phyloP scores from a whole-genome alignment of 1,139 yeast genomes.

The Kodamaea fungicola region DNA sequence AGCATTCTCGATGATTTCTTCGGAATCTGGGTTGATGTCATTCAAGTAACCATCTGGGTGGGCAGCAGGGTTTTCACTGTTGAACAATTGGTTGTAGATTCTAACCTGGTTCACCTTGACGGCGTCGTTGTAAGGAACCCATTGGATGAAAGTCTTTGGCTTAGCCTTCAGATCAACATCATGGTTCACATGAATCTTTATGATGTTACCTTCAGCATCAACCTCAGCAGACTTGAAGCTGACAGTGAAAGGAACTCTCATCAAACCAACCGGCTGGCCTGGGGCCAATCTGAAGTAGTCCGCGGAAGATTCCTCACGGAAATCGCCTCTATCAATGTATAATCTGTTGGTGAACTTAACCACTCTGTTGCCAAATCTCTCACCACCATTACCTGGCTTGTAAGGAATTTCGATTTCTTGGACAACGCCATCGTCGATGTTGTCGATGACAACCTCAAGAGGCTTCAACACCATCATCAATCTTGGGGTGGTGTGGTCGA shows the following conservation, averaged over 20 bases:
- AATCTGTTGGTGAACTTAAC: slow-evolving; percentile 74
- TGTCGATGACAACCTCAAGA: slow-evolving; percentile 75
- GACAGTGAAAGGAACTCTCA: slow-evolving; percentile 84
- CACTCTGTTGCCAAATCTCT: slow-evolving; percentile 57
- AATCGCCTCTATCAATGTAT: slow-evolving; percentile 85
- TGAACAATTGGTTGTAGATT: slow-evolving; percentile 82
- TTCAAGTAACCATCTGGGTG: slow-evolving; percentile 85
- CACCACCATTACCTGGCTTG: slow-evolving; percentile 70
- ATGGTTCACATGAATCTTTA: slow-evolving; percentile 74
- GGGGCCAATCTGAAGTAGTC: slow-evolving; percentile 91
- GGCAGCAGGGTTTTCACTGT: slow-evolving; percentile 85
- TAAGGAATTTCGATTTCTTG: slow-evolving; percentile 78
- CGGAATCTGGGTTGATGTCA: slow-evolving; percentile 80
- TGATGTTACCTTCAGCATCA: slow-evolving; percentile 60
- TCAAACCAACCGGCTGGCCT: slow-evolving; percentile 91
- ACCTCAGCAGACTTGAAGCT: slow-evolving; percentile 67
- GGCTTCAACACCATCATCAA: slow-evolving; percentile 93
- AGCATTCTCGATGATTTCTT: slow-evolving; percentile 61
- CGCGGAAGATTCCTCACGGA: slow-evolving; percentile 54
- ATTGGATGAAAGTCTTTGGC: slow-evolving; percentile 94
- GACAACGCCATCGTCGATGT: slow-evolving; percentile 69
- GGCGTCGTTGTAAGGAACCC: slow-evolving; percentile 77
- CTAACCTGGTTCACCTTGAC: slow-evolving; percentile 71
- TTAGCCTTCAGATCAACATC: slow-evolving; percentile 57
- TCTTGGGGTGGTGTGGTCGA: slow-evolving; percentile 92